Evolutionary conservation across 2,329 filamentous ascomycete species (phyloP).

Genomic region (Cladosporium oxysporum): DNA sequence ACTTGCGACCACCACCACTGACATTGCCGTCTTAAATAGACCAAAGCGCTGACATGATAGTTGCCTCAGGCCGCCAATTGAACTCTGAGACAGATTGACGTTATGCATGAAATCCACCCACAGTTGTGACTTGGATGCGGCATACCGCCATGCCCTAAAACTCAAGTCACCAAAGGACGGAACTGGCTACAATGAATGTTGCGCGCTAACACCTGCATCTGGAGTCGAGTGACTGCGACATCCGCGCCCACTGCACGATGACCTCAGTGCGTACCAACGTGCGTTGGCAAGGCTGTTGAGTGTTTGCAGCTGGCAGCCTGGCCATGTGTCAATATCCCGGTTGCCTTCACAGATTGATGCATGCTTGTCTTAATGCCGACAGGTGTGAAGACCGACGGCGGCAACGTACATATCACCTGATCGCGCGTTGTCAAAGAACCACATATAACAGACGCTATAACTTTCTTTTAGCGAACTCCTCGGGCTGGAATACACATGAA

Average conservation of each 20-base stretch:
- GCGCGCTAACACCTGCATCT: not conserved
- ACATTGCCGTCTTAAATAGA: not conserved
- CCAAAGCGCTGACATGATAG: not conserved
- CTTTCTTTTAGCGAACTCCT: not conserved
- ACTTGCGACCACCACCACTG: not conserved
- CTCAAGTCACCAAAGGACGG: not conserved
- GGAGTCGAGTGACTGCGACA: not conserved
- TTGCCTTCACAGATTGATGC: not conserved
- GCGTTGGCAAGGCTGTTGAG: not conserved
- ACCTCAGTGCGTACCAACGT: not conserved
- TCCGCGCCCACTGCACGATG: not conserved
- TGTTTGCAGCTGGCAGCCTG: not conserved
- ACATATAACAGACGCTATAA: not conserved
- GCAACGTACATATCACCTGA: not conserved
- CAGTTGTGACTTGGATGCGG: not conserved
- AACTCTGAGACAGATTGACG: conserved; percentile 7
- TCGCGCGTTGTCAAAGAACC: not conserved
- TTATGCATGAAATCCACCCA: not conserved
- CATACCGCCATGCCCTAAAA: not conserved
- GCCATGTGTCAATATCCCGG: not conserved
- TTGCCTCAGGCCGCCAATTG: not conserved
- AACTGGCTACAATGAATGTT: not conserved
- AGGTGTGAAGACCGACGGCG: not conserved
- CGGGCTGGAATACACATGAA: not conserved
- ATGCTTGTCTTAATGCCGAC: conserved; percentile 2